These are phyloP conservation scores for Eucalyptus brandiana DNA, from an alignment of 345 rosid species.

Conservation along the genomic window DNA sequence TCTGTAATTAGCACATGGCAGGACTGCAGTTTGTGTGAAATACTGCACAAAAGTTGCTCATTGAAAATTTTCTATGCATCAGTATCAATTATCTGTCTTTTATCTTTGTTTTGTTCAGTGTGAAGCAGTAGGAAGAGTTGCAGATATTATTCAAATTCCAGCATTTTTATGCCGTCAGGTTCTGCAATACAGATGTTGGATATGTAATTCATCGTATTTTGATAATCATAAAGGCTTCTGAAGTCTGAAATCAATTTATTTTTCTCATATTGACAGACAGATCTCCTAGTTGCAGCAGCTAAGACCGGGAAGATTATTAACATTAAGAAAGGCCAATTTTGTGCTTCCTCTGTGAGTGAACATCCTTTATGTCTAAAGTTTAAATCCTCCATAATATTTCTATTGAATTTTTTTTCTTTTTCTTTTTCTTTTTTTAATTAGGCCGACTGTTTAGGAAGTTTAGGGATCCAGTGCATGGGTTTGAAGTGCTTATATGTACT, in stretches of 20 bases:
- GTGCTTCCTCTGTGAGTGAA: slow-evolving; percentile 79
- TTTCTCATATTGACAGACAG: slow-evolving; percentile 48
- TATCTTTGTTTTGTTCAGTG: slow-evolving; percentile 27
- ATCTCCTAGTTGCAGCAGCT: slow-evolving; percentile 94
- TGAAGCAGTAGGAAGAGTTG: slow-evolving; percentile 76
- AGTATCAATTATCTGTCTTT: not conserved
- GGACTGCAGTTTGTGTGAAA: not conserved
- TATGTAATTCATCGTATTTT: not conserved
- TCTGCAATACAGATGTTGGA: not conserved
- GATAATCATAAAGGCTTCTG: not conserved
- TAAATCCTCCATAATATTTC: not conserved
- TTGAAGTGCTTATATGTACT: not conserved
- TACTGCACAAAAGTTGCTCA: not conserved
- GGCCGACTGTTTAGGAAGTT: not conserved
- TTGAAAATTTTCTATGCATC: not conserved
- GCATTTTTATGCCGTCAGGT: slow-evolving; percentile 98
- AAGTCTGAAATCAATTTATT: not conserved
- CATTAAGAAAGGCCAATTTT: slow-evolving; percentile 94
- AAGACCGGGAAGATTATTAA: slow-evolving; percentile 88
- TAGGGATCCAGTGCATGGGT: not conserved
- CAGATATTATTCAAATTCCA: slow-evolving; percentile 95
- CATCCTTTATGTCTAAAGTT: not conserved
- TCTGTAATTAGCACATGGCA: not conserved
- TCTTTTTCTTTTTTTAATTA: not conserved
- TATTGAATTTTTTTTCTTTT: not conserved